Evolutionary conservation across 345 rosid species (phyloP), one percentile per base, ranked within the genome.

Genomic region (Psidium friedrichsthalianum): DNA sequence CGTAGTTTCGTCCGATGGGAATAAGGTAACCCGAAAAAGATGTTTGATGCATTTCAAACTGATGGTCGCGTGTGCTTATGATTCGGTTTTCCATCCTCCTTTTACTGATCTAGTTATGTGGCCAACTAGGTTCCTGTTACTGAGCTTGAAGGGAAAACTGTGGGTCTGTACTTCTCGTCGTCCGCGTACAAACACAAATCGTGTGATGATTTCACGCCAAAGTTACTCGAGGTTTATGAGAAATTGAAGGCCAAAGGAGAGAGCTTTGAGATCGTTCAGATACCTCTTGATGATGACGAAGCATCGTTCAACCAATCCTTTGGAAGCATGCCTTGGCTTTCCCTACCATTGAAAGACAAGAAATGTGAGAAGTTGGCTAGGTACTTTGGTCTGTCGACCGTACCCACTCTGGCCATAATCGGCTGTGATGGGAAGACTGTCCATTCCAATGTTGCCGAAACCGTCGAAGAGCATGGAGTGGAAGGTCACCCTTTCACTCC

Each of bases 1-100:
- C 83, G 90, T 96, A 16, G 83, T 96, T 87, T 87, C 95, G 3
- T 81, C 85, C 27, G 89, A 93, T 40, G 94, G 95, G 56, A 88
- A 74, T 55, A 87, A 91, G 96, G 98, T 94, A 87, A 40, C 58
- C 29, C 56, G 64, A 14, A 53, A 7, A 4, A 47, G 42, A 54
- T 52, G 40, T 57, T 85, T 40, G 54, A 36, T 69, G 49, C 21
- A 36, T 64, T n/a, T 64, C 24, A 64, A 64, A 64, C 10, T 64
- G 13, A 32, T 32, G 52, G 58, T 80, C 82, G 84, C 84, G 64
- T 24, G 86, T 59, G 51, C 42, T 54, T 20, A 57, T 83, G 27
- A 51, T 84, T 32, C 10, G 1, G 57, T 51, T 52, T 52, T 82
- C 84, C 78, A 16, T 32, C 44, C 24, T 64, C 78, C 5, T 32